Evolutionary conservation across 495 filamentous ascomycete genomes (phyloP), one percentile per base, ranked within the genome.

Genomic region (Massariosphaeria phaeospora): DNA sequence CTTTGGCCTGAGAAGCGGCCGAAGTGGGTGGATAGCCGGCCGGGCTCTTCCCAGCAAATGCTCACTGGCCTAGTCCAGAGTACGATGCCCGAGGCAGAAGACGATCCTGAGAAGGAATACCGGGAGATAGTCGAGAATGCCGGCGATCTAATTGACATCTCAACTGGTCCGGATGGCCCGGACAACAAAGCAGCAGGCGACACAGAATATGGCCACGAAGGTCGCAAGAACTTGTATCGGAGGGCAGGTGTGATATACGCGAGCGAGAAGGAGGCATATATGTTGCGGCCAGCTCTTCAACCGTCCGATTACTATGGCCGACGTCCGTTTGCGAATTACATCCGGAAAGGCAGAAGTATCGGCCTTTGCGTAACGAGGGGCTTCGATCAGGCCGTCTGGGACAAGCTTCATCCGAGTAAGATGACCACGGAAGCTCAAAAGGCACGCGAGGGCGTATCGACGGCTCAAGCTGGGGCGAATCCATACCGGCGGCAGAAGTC

Each of bases 301-400:
- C 89, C 91, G 2, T 95, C 89, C 0, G 80, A 76, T 6, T 89
- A 91, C 48, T 85, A 89, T 59, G 82, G 83, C 17, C 76, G 90
- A 36, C 75, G 77, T 59, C 93, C 93, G 7, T 75, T 96, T 3
- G 79, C 80, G 40, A 86, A 88, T 40, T 73, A 71, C 52, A 96
- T 98, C 55, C 82, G 86, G 38, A 95, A 85, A 68, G 90, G 88
- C 1, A 73, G 79, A 24, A 79, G 82, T 11, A 83, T 98, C 34
- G 93, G 93, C 0, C 84, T 95, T 15, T 84, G 84, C 3, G 88
- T 98, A 10, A 78, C 93, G 24, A 81, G 93, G 29, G 93, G 93
- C 1, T 98, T 98, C 64, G 81, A 89, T 67, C 77, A 82, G 49
- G 75, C 75, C 26, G 66, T 74, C 6, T 97, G 91, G 90, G 82